These are phyloP conservation scores for Backusella circina DNA, from an alignment of 192 early-diverging fungal species.

Conservation along the genomic window DNA sequence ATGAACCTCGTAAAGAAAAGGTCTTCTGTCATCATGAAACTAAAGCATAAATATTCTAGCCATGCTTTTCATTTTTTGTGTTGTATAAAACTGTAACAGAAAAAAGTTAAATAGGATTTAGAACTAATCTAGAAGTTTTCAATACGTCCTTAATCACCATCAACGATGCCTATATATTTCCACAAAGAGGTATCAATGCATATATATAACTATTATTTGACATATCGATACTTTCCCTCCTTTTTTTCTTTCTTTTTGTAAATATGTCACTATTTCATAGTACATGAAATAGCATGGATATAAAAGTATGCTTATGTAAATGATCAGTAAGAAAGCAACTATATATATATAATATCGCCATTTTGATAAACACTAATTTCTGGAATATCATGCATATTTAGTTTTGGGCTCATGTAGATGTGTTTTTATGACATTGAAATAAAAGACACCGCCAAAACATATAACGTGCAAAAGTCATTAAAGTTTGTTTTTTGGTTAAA, in stretches of 20 bases:
- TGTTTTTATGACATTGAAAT: background rate
- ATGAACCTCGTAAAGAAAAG: background rate
- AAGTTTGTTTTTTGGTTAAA: background rate
- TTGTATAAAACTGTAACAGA: background rate
- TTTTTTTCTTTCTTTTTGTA: background rate
- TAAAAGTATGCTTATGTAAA: background rate
- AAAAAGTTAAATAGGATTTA: background rate
- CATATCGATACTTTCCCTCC: background rate
- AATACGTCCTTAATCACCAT: background rate
- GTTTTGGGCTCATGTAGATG: no score
- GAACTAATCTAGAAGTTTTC: background rate
- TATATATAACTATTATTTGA: background rate
- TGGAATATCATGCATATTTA: background rate
- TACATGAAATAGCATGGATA: no score
- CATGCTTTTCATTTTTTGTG: background rate
- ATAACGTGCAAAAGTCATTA: background rate
- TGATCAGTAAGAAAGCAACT: background rate
- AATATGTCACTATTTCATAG: background rate
- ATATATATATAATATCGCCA: background rate
- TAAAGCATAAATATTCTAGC: background rate
- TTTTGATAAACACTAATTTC: background rate
- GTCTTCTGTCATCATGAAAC: background rate
- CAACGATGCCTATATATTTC: background rate
- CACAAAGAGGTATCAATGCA: background rate
- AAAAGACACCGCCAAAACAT: background rate